Evolutionary conservation across 768 basidiomycete genomes (phyloP), one percentile per base, ranked within the genome.

Genomic region (Chlorophyllum brunneum): DNA sequence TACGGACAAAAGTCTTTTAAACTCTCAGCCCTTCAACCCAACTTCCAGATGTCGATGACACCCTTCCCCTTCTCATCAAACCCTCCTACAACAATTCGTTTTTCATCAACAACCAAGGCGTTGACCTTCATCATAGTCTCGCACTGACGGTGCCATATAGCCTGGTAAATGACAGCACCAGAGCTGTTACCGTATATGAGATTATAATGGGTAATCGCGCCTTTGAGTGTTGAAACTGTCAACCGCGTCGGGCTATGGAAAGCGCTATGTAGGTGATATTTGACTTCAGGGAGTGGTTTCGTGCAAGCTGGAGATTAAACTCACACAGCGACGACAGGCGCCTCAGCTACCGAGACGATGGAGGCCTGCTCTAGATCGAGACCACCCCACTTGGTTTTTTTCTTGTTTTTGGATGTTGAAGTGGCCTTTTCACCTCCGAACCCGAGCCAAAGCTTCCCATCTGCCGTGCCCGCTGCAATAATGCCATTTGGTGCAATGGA

Each of bases 241-340:
- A 89, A 62, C 24, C 29, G 64, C 68, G 36, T 70, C 67, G 1
- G 78, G 53, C 16, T 70, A 72, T 7, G 70, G 63, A 60, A 88
- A 87, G 51, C 20, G 73, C 65, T 60, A 85, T 86, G 34, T 26
- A 18, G 9, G 13, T 6, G 5, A 42, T n/a, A n/a, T n/a, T 23
- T 44, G 20, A 29, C n/a, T 8, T 15, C 16, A 44, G 51, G 18
- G 49, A 51, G 37, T 15, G 13, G 37, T 22, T 29, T 18, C 2
- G 1, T 13, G 9, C 23, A 53, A 16, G 27, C n/a, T 13, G 16
- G 44, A 41, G 22, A 45, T 31, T 33, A 48, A 24, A 60, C 82
- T 48, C 64, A 89, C 90, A 87, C 56, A 8, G 80, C 79, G 39
- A 88, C 86, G 24, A 92, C 69, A 20, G 90, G 90, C 0, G 89